Conservation (phyloP, 805 yeast genomes). For the Kluyveromyces nonfermentans region DNA sequence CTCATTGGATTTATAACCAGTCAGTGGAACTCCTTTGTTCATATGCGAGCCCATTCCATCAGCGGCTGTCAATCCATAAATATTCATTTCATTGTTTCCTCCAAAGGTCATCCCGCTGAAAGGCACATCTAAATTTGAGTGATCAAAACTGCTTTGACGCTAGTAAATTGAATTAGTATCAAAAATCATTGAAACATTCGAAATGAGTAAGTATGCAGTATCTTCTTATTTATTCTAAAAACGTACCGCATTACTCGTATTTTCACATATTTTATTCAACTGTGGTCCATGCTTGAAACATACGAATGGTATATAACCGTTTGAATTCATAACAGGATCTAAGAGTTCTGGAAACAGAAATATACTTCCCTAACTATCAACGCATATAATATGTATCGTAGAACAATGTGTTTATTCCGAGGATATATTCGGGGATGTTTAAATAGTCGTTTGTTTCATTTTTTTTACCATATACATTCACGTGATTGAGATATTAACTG, state of each 20-base stretch:
- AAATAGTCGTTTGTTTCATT: not conserved
- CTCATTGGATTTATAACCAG: not conserved
- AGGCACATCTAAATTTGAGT: slow-evolving; percentile 5
- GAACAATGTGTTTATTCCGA: not conserved
- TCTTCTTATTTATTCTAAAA: too few species aligned
- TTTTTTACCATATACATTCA: not conserved
- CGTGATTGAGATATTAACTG: not conserved
- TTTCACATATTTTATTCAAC: not conserved
- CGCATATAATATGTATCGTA: too few species aligned
- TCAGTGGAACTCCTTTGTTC: not conserved
- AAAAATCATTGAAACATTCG: not conserved
- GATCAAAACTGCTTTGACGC: not conserved
- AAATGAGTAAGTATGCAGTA: not conserved
- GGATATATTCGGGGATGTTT: not conserved
- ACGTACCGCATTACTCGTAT: not conserved
- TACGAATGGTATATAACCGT: not conserved
- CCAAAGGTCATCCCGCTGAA: slow-evolving; percentile 5
- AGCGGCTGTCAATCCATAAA: slow-evolving; percentile 2
- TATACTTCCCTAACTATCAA: too few species aligned
- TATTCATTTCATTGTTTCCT: not conserved
- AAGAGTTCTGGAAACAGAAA: too few species aligned
- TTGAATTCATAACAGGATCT: not conserved
- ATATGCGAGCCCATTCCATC: not conserved
- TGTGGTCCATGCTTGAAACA: not conserved
- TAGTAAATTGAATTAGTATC: not conserved